A percentile compares a stretch with the other conserved stretches of the same genome.
These are phyloP conservation scores for Eragrostis tef DNA, from an alignment of 202 grass and related monocot genomes.

Conservation along the genomic window DNA sequence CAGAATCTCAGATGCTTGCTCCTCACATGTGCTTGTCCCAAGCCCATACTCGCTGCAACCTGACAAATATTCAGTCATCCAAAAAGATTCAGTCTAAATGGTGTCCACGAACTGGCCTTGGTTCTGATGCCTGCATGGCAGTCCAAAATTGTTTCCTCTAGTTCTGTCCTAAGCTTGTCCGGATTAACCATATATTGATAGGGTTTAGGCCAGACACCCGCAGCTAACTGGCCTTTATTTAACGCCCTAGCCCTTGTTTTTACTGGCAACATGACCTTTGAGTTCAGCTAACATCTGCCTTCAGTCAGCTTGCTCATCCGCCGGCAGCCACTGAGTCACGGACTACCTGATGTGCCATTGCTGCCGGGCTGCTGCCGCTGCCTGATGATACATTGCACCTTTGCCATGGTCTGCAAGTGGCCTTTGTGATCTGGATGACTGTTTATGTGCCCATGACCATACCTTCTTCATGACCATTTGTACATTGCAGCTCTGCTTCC, in stretches of 20 bases:
- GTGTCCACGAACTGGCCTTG: background rate
- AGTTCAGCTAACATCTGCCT: background rate
- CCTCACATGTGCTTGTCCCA: slow-evolving; percentile 37
- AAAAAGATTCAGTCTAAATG: slow-evolving; percentile 32
- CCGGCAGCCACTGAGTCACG: slow-evolving; percentile 28
- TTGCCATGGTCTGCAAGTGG: slow-evolving; percentile 32
- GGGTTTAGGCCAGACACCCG: too few relatives aligned
- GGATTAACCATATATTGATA: background rate
- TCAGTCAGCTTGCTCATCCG: background rate
- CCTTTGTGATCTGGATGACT: slow-evolving; percentile 25
- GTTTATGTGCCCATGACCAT: background rate
- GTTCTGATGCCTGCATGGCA: background rate
- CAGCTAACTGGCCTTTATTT: slow-evolving; percentile 14
- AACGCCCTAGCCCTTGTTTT: background rate
- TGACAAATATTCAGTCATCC: slow-evolving; percentile 30
- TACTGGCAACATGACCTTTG: background rate
- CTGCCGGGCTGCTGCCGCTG: too few relatives aligned
- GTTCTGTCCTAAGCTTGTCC: background rate
- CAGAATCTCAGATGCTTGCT: background rate
- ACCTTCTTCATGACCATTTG: background rate
- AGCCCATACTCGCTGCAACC: background rate
- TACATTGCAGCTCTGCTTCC: background rate
- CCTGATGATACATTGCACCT: background rate
- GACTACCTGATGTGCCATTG: background rate
- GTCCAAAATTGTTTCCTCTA: background rate